Base-by-base conservation (phyloP, 129 eudicot species). In the Centella asiatica region DNA sequence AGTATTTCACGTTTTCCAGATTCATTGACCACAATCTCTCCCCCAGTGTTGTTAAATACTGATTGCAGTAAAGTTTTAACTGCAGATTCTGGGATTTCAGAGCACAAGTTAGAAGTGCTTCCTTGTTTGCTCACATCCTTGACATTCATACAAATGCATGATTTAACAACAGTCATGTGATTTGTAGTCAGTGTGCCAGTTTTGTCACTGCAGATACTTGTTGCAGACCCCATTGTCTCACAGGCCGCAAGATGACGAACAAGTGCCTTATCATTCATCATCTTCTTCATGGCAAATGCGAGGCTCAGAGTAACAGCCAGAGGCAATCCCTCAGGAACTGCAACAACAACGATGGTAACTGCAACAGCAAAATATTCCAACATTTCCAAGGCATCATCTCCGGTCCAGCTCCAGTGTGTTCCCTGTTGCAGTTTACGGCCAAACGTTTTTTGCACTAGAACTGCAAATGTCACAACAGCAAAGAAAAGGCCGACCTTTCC, bases 211-310 rank as follows among this genome's bases (percentile, higher is more conserved):
- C 80, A 75, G 46, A 75, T 75, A 6, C 33, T 69, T 8, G 67
- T 75, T 51, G 80, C 75, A 17, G 80, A 75, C 15, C 80, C 80
- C 80, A 75, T 75, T n/a, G 80, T 75, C 71, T 69, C 75, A 40
- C 80, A 75, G 17, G 80, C 75, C 1, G 80, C 75, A 17, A 75
- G 31, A 45, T 69, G 75, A 49, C 80, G 75, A 26, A 69, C 75
- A 12, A 75, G 80, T 13, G 79, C 79, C 24, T 62, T 68, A 32
- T 74, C 74, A 31, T 74, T 74, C 78, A 74, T 74, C 78, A 74
- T 68, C 67, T 75, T 75, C 56, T 75, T 75, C 80, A 75, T 75
- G 48, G 75, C 79, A 36, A 75, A 75, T 20, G 74, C 79, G 18
- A 75, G 74, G 46, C 79, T 75, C 51, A 75, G 12, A 9, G 80